Base-by-base conservation (phyloP, 2,329 filamentous ascomycete genomes). In the Beauveria caledonica region DNA sequence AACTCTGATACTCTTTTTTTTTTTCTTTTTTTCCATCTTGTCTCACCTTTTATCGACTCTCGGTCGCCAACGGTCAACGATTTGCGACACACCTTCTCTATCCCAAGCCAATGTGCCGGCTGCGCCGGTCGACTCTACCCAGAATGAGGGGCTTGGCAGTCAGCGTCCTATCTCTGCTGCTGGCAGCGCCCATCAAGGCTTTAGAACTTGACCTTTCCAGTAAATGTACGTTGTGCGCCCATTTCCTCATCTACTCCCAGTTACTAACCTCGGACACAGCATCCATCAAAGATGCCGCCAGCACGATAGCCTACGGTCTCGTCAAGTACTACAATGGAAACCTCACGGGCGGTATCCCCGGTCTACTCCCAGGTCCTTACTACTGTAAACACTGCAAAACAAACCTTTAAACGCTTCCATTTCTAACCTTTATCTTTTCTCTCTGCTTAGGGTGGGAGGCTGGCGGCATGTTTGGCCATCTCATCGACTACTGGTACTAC, bases 401-500 rank as follows among this genome's bases (percentile, higher is more conserved):
- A 68, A 70, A 11, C 17, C 2, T 23, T 19, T 2, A 15, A 23
- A 8, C 5, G 11, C n/a, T 42, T n/a, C 2, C 25, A 76, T 75
- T n/a, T 27, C 27, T 51, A 5, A 9, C 44, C 36, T 17, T 25
- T 3, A 3, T 33, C 46, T 29, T 63, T 69, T 54, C 70, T 59
- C 21, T 6, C n/a, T n/a, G n/a, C n/a, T 27, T 11, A 58, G 53
- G 54, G 85, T 89, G 86, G 86, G 85, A 88, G 70, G 81, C 83
- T 0, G 81, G 83, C 17, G 80, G 82, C 42, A 78, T 89, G 77
- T 87, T 88, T 68, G 82, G 85, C 55, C 80, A 82, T 0, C 68
- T 88, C 65, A 73, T 88, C 56, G 84, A 87, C 71, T 88, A 88
- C 70, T 87, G 83, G 82, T 79, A 80, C 60, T 79, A 82, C 57